Conservation (phyloP, 257 asterid species). For the Solanum chilense region DNA sequence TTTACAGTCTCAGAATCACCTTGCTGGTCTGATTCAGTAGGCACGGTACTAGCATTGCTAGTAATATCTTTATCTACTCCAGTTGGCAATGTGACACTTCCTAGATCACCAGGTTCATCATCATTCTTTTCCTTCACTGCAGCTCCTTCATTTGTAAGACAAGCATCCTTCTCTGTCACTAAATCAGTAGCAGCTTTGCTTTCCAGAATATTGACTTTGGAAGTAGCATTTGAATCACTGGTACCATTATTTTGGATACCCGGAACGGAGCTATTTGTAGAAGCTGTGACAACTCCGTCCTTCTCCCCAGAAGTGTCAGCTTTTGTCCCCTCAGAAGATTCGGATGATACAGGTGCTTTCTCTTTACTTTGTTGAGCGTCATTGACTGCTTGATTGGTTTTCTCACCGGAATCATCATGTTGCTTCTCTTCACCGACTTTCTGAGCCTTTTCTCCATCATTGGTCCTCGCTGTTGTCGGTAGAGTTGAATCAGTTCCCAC, state of each 20-base stretch:
- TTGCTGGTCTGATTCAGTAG: constrained; percentile 36
- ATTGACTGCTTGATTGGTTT: constrained; percentile 3
- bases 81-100: constrained; percentile 3
- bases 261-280: constrained; percentile 1
- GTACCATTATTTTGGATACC: constrained; percentile 17
- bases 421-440: constrained; percentile 18
- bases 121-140: constrained; percentile 3
- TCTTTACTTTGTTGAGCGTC: constrained; percentile 12
- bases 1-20: constrained; percentile 39
- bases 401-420: constrained; percentile 9
- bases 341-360: not conserved
- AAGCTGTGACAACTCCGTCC: not conserved
- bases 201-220: constrained; percentile 11
- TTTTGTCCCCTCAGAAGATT: constrained; percentile 10
- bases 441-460: constrained; percentile 14
- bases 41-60: constrained; percentile 11
- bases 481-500: constrained; percentile 2
- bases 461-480: not conserved
- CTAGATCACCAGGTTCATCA: constrained; percentile 7
- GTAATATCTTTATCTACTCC: constrained; percentile 16
- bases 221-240: constrained; percentile 5
- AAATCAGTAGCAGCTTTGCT: not conserved
- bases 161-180: constrained; percentile 19
- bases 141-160: constrained; percentile 13
- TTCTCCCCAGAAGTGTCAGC: constrained; percentile 19